Evolutionary conservation across 192 early-diverging fungal species (phyloP).

Genomic region (Podila verticillata): DNA sequence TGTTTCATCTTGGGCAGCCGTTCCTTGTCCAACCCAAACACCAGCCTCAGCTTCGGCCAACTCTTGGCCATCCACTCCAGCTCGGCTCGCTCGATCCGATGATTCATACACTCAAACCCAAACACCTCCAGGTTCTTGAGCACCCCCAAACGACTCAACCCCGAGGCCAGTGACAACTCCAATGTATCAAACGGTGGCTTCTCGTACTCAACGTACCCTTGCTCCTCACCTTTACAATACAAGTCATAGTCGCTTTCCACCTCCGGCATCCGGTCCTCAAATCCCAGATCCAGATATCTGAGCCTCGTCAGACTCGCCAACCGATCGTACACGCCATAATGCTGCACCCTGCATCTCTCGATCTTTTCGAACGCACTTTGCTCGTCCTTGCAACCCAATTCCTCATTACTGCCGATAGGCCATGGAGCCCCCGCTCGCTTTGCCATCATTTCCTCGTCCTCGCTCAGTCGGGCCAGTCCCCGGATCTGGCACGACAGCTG

Average conservation of each 20-base stretch:
- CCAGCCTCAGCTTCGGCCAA: background rate
- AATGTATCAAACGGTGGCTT: background rate
- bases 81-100: background rate
- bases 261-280: background rate
- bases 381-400: no score
- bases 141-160: background rate
- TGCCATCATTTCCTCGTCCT: background rate
- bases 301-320: background rate
- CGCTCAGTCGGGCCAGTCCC: background rate
- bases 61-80: conserved; percentile 3
- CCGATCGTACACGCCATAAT: no score
- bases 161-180: background rate
- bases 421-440: no score
- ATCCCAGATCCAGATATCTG: background rate
- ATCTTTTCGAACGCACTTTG: no score
- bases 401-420: no score
- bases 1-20: background rate
- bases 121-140: conserved; percentile 8
- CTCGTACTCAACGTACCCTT: no score
- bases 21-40: conserved; percentile 7
- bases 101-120: conserved; percentile 7
- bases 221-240: no score
- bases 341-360: no score
- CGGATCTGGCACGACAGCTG: background rate
- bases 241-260: no score